Conservation (phyloP, 371 early-diverging fungal genomes). For the Mucor sp. region DNA sequence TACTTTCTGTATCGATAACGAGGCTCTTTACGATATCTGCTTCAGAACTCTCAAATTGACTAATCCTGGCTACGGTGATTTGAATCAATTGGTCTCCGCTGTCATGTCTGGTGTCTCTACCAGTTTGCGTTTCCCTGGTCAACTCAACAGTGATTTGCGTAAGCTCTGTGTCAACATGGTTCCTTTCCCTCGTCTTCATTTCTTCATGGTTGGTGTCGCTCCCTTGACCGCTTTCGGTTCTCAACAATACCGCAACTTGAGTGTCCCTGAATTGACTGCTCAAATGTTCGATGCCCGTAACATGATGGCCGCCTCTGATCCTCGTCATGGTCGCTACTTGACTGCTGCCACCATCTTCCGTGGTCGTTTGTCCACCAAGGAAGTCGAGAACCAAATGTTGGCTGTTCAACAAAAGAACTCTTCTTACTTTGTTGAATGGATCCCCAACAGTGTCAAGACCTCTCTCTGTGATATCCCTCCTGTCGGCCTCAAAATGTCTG, state of each 20-base stretch:
- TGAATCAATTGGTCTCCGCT: constrained; percentile 81
- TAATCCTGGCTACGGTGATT: constrained; percentile 80
- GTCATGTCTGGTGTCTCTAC: constrained; percentile 98
- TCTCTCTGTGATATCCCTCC: constrained; percentile 88
- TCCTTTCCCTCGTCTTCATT: constrained; percentile 96
- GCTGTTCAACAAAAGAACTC: constrained; percentile 88
- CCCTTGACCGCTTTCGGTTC: constrained; percentile 91
- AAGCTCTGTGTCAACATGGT: constrained; percentile 99
- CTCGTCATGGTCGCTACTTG: constrained; percentile 80
- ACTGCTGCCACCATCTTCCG: constrained; percentile 93
- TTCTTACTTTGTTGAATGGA: constrained; percentile 96
- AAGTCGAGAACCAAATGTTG: constrained; percentile 95
- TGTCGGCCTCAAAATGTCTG: constrained; percentile 81
- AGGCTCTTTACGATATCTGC: constrained; percentile 93
- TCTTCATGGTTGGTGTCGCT: constrained; percentile 90
- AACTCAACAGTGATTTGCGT: constrained; percentile 97
- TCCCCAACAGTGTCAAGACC: constrained; percentile 94
- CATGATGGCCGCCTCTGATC: constrained; percentile 95
- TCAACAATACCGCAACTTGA: constrained; percentile 85
- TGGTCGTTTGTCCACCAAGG: constrained; percentile 97
- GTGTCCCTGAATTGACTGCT: constrained; percentile 93
- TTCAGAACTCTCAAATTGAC: constrained; percentile 79
- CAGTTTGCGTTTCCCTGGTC: constrained; percentile 98
- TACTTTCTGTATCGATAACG: constrained; percentile 99
- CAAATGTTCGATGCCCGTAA: constrained; percentile 98